Conservation (phyloP, 106 monocot species). For the Phalaenopsis aphrodite region DNA sequence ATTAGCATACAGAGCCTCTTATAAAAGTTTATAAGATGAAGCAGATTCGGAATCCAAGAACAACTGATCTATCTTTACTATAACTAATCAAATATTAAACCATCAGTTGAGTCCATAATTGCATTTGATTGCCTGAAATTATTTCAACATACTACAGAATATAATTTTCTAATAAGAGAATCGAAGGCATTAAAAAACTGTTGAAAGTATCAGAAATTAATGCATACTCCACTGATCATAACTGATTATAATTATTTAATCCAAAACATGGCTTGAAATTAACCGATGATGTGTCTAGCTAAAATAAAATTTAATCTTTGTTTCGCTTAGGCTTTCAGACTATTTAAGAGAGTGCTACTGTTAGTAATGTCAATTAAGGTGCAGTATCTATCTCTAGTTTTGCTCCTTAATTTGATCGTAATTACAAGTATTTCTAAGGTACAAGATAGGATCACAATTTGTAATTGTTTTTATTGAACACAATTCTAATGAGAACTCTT, state of each 20-base stretch:
- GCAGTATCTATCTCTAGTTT: background rate
- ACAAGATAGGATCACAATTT: no score
- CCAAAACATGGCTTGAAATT: background rate
- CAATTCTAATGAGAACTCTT: background rate
- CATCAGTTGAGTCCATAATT: background rate
- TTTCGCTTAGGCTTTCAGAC: background rate
- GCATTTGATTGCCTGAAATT: background rate
- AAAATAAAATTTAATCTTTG: background rate
- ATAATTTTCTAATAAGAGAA: background rate
- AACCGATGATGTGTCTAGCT: background rate
- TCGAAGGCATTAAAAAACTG: background rate
- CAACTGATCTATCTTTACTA: background rate
- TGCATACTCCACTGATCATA: background rate
- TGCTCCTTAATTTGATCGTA: background rate
- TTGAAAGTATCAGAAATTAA: background rate
- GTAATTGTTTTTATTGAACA: no score
- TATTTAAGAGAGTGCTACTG: background rate
- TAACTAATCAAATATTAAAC: background rate
- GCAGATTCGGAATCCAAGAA: background rate
- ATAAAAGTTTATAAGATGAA: background rate
- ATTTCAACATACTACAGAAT: background rate
- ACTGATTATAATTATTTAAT: background rate
- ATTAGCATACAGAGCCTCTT: background rate
- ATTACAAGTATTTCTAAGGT: background rate
- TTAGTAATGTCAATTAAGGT: background rate